Base-by-base conservation (phyloP, 139 green algal genomes). In the Chara braunii region DNA sequence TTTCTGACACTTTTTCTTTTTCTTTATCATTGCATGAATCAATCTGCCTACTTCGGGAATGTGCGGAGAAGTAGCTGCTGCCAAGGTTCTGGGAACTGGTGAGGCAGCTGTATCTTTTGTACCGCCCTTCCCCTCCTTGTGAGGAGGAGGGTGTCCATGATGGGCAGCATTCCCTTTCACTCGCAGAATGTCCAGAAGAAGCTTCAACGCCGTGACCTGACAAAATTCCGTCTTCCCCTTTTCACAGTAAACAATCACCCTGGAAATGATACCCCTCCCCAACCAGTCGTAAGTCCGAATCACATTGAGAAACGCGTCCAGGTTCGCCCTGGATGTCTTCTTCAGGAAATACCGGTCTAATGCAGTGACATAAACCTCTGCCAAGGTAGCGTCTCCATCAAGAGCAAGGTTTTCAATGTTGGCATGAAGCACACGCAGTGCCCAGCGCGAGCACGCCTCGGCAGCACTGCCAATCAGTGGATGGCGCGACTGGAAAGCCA, bases 361-460 rank as follows among this genome's bases (percentile, higher is more conserved):
- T 9, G 45, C 45, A 6, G 45, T 7, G 8, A 28, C 7, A 56
- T 8, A 26, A 56, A 7, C 7, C 7, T 26, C 45, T 48, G 40
- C 40, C 18, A 18, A 18, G 40, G 6, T 5, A 5, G 50, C 5
- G 35, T 35, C 53, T 24, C 23, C 36, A 32, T 62, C 6, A n/a
- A n/a, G n/a, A n/a, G n/a, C n/a, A n/a, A n/a, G n/a, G n/a, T 35
- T 59, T 23, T 23, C 48, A 14, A 14, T 59, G n/a, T 14, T 58
- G 23, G 33, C 53, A 26, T 66, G 24, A n/a, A 66, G 57, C 14
- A 66, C 57, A 5, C 58, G 55, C 4, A 66, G 37, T 14, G 43
- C 4, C 57, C 57, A 66, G 22, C 55, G 43, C 32, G 3, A 4
- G 43, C 24, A 60, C 23, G 3, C 11, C 3, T n/a, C 35, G 24